A percentile compares a stretch with the other conserved stretches of the same genome.
Conservation (phyloP, 2,329 filamentous ascomycete genomes). For the Blastomyces percursus region DNA sequence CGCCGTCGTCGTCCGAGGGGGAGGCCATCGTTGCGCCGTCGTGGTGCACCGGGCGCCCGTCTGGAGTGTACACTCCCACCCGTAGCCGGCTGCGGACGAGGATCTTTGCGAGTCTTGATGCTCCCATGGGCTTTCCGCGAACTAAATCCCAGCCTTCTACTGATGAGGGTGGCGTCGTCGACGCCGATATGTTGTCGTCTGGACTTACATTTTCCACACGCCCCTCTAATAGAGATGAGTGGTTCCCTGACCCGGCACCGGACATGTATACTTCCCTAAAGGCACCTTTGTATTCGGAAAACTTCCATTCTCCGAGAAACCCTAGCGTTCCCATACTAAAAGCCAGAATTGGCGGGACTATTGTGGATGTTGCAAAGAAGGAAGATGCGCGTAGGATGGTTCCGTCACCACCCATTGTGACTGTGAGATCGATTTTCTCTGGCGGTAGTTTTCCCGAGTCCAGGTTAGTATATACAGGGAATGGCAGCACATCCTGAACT, state of each 20-base stretch:
- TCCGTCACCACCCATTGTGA: constrained; percentile 86
- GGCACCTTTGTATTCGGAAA: constrained; percentile 80
- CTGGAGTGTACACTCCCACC: constrained; percentile 67
- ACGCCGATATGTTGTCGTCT: background rate
- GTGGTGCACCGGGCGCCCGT: constrained; percentile 39
- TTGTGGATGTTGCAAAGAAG: constrained; percentile 68
- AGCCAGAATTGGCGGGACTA: constrained; percentile 80
- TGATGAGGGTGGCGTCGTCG: constrained; percentile 13
- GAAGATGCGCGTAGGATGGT: constrained; percentile 79
- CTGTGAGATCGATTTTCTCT: constrained; percentile 74
- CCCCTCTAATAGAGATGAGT: constrained; percentile 36
- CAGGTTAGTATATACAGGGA: constrained; percentile 55
- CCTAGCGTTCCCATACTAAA: constrained; percentile 97
- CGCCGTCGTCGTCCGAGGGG: constrained; percentile 31
- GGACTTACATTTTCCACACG: constrained; percentile 10
- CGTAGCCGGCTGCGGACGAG: constrained; percentile 77
- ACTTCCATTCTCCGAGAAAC: constrained; percentile 95
- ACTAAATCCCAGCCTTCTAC: constrained; percentile 58
- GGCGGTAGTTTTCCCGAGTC: constrained; percentile 45
- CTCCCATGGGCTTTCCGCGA: constrained; percentile 71
- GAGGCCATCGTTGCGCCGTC: constrained; percentile 18
- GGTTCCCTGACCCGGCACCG: constrained; percentile 44
- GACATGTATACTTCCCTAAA: constrained; percentile 91
- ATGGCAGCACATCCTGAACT: constrained; percentile 58
- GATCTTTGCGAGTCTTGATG: constrained; percentile 62